phyloP scores from a whole-genome alignment of 2,329 filamentous ascomycete genomes.

The Fusarium nodosum region DNA sequence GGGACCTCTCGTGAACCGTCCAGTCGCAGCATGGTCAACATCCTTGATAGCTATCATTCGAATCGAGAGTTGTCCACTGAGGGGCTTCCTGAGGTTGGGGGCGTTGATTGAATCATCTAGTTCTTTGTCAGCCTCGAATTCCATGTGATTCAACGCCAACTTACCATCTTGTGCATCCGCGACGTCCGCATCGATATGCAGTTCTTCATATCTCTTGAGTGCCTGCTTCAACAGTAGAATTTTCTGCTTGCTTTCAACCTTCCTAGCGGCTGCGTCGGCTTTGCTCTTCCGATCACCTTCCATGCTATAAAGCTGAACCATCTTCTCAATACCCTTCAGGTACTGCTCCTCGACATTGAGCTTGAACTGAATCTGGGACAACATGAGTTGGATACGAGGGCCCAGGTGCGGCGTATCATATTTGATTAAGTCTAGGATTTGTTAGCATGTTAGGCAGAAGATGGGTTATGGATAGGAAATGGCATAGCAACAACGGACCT shows the following conservation, averaged over 20 bases:
- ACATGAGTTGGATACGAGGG: conserved; percentile 97
- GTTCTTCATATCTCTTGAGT: conserved; percentile 94
- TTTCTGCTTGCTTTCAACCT: conserved; percentile 97
- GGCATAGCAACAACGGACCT: conserved; percentile 68
- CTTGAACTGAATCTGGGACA: conserved; percentile 99
- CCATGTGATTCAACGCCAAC: conserved; percentile 47
- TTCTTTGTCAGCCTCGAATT: conserved; percentile 37
- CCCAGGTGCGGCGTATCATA: conserved; percentile 96
- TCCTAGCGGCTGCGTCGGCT: conserved; percentile 88
- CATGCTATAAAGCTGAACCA: conserved; percentile 97
- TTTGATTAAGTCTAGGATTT: conserved; percentile 89
- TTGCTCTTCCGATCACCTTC: conserved; percentile 97
- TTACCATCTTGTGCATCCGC: conserved; percentile 84
- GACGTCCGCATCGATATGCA: conserved; percentile 92
- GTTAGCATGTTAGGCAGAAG: conserved; percentile 19
- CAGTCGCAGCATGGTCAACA: conserved; percentile 90
- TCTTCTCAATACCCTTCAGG: conserved; percentile 98
- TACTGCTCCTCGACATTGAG: conserved; percentile 99
- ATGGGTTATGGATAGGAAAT: conserved; percentile 10
- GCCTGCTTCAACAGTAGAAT: conserved; percentile 96
- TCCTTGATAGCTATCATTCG: conserved; percentile 91
- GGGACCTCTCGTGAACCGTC: conserved; percentile 87
- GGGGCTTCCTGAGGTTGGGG: conserved; percentile 94
- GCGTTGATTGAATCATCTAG: conserved; percentile 96
- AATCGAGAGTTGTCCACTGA: conserved; percentile 90